Conservation (phyloP, 306 rosid genomes). For the Prunus padus region DNA sequence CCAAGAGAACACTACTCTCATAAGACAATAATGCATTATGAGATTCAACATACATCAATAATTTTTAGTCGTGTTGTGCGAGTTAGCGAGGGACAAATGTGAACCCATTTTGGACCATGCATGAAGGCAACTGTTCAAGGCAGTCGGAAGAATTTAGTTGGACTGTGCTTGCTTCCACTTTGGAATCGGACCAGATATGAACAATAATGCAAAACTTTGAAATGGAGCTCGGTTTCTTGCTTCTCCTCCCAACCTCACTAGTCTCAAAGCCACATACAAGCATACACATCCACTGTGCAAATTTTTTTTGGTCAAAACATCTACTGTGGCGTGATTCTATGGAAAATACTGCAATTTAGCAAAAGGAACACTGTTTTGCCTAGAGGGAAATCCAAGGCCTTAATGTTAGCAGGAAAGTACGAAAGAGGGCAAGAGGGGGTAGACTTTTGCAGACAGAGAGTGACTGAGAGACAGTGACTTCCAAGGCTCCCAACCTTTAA, state of each 20-base stretch:
- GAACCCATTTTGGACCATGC: neutral
- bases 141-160: conserved; percentile 13
- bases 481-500: neutral
- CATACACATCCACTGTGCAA: no score
- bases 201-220: neutral
- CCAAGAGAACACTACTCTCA: no score
- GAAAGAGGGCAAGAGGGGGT: neutral
- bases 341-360: no score
- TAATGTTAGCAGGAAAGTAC: neutral
- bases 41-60: no score
- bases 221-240: neutral
- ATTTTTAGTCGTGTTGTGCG: no score
- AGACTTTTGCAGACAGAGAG: neutral
- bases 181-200: neutral
- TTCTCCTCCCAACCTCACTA: neutral
- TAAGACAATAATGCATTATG: no score
- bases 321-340: no score
- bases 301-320: no score
- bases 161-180: neutral
- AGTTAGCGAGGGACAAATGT: no score
- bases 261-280: no score
- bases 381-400: neutral
- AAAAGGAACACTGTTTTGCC: conserved; percentile 7
- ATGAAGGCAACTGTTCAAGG: conserved; percentile 4
- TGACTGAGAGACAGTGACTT: neutral